phyloP scores from a whole-genome alignment of 306 rosid genomes.

The Cicer bijugum region DNA sequence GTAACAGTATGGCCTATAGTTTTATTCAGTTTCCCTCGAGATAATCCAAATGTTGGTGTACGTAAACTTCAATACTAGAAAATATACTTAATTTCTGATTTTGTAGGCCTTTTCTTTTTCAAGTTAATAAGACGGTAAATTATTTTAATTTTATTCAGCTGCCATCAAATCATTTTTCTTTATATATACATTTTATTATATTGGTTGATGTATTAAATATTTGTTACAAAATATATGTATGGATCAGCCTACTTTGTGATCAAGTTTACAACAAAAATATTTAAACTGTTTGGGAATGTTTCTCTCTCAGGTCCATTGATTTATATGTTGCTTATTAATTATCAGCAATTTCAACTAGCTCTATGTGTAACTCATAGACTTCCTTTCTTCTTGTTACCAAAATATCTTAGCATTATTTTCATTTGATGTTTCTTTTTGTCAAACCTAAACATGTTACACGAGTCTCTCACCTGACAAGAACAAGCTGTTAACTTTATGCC shows the following conservation, averaged over 20 bases:
- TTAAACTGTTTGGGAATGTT: conserved; percentile 10
- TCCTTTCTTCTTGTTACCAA: conserved; percentile 20
- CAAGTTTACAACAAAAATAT: conserved; percentile 15
- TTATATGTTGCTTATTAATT: conserved; percentile 18
- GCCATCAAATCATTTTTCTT: not conserved
- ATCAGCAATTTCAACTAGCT: conserved; percentile 18
- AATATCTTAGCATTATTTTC: not conserved
- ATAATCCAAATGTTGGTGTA: conserved; percentile 30
- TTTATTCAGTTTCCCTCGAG: not conserved
- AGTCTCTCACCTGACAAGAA: conserved; percentile 1
- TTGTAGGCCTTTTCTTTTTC: conserved; percentile 26
- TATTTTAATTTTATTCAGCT: conserved; percentile 16
- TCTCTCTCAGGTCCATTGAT: conserved; percentile 13
- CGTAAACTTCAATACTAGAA: conserved; percentile 33
- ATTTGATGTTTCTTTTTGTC: conserved; percentile 12
- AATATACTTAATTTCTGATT: conserved; percentile 29
- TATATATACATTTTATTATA: not conserved
- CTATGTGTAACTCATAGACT: not conserved
- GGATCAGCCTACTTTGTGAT: conserved; percentile 2
- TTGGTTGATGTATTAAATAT: not conserved
- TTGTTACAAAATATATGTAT: not conserved
- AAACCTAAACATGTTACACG: not conserved
- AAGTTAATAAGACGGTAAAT: not conserved
- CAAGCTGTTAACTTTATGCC: conserved; percentile 14
- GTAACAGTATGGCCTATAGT: not conserved